Evolutionary conservation across 345 rosid species (phyloP), one percentile per base, ranked within the genome.

Genomic region (Murraya paniculata): DNA sequence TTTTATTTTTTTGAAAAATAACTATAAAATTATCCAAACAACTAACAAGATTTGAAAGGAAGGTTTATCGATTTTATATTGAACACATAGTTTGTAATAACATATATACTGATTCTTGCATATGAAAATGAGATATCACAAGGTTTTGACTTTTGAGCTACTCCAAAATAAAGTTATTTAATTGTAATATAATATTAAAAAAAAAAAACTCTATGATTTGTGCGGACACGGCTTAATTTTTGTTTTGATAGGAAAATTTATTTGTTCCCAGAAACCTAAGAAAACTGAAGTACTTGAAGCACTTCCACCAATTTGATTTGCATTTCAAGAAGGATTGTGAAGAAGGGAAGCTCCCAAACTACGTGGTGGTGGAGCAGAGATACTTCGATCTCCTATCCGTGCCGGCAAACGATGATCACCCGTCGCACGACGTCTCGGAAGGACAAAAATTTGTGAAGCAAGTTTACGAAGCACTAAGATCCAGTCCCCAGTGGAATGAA

Each of bases 401-500:
- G n/a, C 86, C 87, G 4, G 91, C 86, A 50, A 84, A 86, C 35
- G 91, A 88, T 0, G 91, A 88, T 30, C 92, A 89, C 41, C 92
- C 92, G 0, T 85, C 90, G 8, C 92, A 89, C 38, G 90, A 89
- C 18, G 86, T 89, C 67, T 85, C 90, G 0, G 82, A 87, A 61
- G 90, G 92, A 7, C 92, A 89, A 24, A 85, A 83, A 30, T 86
- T 89, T 0, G 90, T 89, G 0, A 89, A 87, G 85, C 81, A 86
- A 53, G 89, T 89, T 9, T 89, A 89, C 22, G 92, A 89, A 62
- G 85, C 87, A 16, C 84, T 87, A 18, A 76, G 92, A 79, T 79
- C 84, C 0, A 89, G 89, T 61, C 88, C 92, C 27, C 92, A 86
- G 21, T 89, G 92, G 92, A 86, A 84, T 11, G 87, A 89, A 80